Percentiles rank a stretch among this genome's conserved stretches.
Conservation (phyloP, 768 basidiomycete species). For the Calocera cornea region DNA sequence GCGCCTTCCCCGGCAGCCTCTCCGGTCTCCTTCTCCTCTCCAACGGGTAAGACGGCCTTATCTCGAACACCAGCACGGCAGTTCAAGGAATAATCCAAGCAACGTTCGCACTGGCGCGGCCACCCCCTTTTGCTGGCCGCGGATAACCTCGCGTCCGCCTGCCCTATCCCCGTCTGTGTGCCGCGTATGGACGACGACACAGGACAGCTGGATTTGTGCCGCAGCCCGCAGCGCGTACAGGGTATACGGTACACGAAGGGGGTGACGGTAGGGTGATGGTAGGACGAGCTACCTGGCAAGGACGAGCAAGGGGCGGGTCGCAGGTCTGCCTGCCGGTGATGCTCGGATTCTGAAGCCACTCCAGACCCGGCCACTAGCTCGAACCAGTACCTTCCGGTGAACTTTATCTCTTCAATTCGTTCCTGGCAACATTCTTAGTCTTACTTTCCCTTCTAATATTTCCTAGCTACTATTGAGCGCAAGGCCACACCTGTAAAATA, state of each 20-base stretch:
- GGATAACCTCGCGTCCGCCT: conserved; percentile 1
- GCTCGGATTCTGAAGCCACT: background rate
- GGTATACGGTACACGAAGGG: background rate
- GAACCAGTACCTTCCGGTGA: background rate
- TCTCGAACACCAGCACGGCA: background rate
- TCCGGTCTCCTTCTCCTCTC: conserved; percentile 2
- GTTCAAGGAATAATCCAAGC: background rate
- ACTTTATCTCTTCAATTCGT: background rate
- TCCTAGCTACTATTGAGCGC: background rate
- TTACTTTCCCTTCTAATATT: background rate
- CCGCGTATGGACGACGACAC: background rate
- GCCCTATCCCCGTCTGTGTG: background rate
- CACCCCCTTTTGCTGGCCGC: background rate
- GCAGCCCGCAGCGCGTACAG: background rate
- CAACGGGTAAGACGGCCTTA: conserved; percentile 1
- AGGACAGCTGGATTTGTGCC: background rate
- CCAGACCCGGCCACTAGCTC: background rate
- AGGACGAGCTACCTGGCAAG: background rate
- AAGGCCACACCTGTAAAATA: background rate
- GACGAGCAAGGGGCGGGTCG: background rate
- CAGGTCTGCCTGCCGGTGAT: background rate
- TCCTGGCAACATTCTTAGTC: background rate
- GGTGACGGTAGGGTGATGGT: background rate
- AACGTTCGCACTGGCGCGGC: background rate
- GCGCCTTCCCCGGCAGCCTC: conserved; percentile 1